Evolutionary conservation across 1,284 basidiomycete genomes (phyloP), one percentile per base, ranked within the genome.

Genomic region (Ceratobasidium sp.): DNA sequence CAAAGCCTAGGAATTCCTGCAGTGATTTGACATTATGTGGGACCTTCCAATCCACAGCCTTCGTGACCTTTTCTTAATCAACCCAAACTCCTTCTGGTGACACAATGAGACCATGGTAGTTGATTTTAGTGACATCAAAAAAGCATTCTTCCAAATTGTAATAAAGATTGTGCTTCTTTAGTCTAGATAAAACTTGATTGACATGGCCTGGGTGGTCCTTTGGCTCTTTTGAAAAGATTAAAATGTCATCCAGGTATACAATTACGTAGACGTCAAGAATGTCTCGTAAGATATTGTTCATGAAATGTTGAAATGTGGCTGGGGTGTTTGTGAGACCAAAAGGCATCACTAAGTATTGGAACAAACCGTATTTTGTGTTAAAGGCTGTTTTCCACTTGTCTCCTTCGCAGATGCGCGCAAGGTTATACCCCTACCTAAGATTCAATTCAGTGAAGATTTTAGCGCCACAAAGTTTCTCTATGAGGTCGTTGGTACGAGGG

Each of bases 281-380:
- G 13, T 61, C 58, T 39, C 28, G 23, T 5, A 61, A 39, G 4
- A 39, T 28, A 26, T 61, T 28, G 58, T 58, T 80, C 63, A 82
- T 80, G 63, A 82, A 80, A 15, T 72, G 69, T 75, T 86, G 85
- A 80, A 86, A 85, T 0, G 82, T 80, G 1, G 85, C 83, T 0
- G 86, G 87, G 0, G 84, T 85, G 18, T 49, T 49, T 18, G 46
- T 49, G 18, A 49, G 46, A 10, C 46, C 46, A 49, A 49, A 49
- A 10, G 84, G 85, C 84, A 88, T 85, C 51, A 88, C 85, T 1
- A 82, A 73, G 77, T 81, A 86, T 80, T 88, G 83, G 79, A 84
- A 88, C 2, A 83, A 73, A 18, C 86, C 86, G 20, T 84, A 84
- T n/a, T 82, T 83, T 0, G 83, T 85, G 1, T 79, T 28, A 80